Conservation (phyloP, 2,329 filamentous ascomycete species). For the Fusarium agapanthi region DNA sequence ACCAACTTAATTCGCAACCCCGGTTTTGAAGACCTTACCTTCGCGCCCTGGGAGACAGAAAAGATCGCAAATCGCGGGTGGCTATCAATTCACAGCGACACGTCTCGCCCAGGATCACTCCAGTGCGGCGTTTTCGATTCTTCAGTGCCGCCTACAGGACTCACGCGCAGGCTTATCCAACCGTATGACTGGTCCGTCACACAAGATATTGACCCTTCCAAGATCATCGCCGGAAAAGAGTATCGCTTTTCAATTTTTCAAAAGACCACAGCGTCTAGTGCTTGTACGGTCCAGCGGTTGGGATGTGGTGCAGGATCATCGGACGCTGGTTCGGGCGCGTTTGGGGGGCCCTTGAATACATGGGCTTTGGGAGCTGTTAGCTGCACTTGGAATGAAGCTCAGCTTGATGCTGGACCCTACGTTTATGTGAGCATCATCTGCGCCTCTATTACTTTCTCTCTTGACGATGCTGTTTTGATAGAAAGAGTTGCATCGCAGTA, state of each 20-base stretch:
- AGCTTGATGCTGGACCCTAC: background rate
- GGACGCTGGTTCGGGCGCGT: fast-evolving
- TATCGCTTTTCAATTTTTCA: background rate
- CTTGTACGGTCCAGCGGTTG: fast-evolving
- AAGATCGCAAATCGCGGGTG: background rate
- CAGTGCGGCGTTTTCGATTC: background rate
- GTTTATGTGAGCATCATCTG: background rate
- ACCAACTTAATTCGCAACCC: background rate
- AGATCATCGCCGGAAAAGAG: background rate
- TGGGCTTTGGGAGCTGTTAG: background rate
- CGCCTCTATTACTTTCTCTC: background rate
- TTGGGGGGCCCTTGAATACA: background rate
- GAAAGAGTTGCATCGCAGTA: background rate
- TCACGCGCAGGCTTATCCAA: background rate
- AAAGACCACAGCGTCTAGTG: background rate
- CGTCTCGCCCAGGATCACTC: background rate
- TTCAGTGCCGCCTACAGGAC: background rate
- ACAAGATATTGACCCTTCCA: background rate
- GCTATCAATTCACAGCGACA: background rate
- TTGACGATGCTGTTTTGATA: background rate
- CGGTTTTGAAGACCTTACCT: background rate
- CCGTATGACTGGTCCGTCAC: fast-evolving
- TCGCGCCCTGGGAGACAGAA: background rate
- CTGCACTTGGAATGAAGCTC: background rate
- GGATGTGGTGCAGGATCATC: background rate